Percentiles rank a stretch among this genome's conserved stretches.
phyloP scores from a whole-genome alignment of 495 filamentous ascomycete genomes.

The Parathielavia hyrcaniae region DNA sequence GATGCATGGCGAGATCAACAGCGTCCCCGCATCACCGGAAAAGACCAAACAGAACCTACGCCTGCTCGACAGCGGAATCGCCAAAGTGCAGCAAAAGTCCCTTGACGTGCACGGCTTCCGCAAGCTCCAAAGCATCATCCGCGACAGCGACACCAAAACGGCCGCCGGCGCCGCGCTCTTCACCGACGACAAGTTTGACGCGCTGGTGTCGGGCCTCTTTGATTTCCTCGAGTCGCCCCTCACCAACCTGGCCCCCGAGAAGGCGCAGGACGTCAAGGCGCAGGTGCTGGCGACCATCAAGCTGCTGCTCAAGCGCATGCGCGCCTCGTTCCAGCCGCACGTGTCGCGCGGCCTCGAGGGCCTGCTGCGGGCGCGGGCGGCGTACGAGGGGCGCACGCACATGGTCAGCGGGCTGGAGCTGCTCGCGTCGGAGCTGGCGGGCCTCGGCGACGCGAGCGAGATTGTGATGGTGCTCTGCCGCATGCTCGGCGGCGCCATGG shows the following conservation, averaged over 20 bases:
- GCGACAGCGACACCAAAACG: slow-evolving; percentile 52
- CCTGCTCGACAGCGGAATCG: slow-evolving; percentile 69
- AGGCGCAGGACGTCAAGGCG: slow-evolving; percentile 68
- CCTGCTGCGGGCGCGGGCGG: slow-evolving; percentile 59
- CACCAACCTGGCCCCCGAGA: slow-evolving; percentile 42
- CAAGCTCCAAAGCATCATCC: slow-evolving; percentile 74
- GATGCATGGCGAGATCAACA: slow-evolving; percentile 20
- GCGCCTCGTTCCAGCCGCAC: slow-evolving; percentile 57
- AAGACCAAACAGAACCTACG: slow-evolving; percentile 48
- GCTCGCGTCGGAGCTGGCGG: slow-evolving; percentile 47
- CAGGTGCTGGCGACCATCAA: slow-evolving; percentile 78
- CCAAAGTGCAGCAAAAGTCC: slow-evolving; percentile 59
- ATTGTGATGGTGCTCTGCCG: slow-evolving; percentile 43
- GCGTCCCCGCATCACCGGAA: slow-evolving; percentile 37
- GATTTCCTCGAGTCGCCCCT: slow-evolving; percentile 62
- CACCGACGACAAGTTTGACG: slow-evolving; percentile 60
- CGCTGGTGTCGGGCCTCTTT: slow-evolving; percentile 66
- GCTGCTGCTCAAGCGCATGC: slow-evolving; percentile 63
- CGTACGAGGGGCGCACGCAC: slow-evolving; percentile 49
- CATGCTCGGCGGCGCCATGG: slow-evolving; percentile 34
- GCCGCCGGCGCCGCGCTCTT: slow-evolving; percentile 18
- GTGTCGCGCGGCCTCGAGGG: slow-evolving; percentile 60
- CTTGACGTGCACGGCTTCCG: slow-evolving; percentile 86
- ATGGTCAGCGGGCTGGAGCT: slow-evolving; percentile 51
- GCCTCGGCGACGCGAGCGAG: slow-evolving; percentile 46